Base-by-base conservation (phyloP, 495 filamentous ascomycete genomes). In the Aspergillus bertholletiae region DNA sequence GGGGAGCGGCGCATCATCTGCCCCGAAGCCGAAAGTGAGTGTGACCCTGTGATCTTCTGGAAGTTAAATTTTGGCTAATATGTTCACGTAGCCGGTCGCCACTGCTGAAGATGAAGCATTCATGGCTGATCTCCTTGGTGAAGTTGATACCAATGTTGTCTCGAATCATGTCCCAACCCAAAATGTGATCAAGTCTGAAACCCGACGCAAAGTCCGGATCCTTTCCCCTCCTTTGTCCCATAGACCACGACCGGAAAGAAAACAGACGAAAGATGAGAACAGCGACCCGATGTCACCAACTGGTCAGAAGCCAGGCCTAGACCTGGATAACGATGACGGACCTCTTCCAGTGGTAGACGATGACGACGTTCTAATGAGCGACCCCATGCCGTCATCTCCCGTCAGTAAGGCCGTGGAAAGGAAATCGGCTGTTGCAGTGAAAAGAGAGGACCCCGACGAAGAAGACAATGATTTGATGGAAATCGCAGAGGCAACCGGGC, bases 21-120 rank as follows among this genome's bases (percentile, higher is more conserved):
- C 85, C 43, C 79, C 84, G 21, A 96, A 94, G 66, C 80, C 88
- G 1, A 98, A 96, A 80, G 90, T 90, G 68, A 58, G 71, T 65
- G 30, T 30, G 34, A n/a, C 13, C 13, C 17, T 37, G 34, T 20
- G 2, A 7, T 7, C 3, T 22, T 22, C 47, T 49, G 8, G 20
- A 27, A 15, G 22, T 27, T 46, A 32, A 17, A 39, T 3, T 34
- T 24, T 23, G 60, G 7, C 59, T 61, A 35, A 39, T 30, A n/a
- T 20, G 2, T 57, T 43, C 7, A 11, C 45, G 22, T 55, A 78
- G 75, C 72, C 72, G 2, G 68, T 69, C 57, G 78, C 75, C 41
- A 96, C 90, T 5, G 87, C 88, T 59, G 91, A 92, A 49, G 92
- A 97, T 60, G 86, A 88, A 55, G 86, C 84, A 53, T 97, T 96